phyloP scores from a whole-genome alignment of 306 rosid genomes.

The Quercus wislizeni region DNA sequence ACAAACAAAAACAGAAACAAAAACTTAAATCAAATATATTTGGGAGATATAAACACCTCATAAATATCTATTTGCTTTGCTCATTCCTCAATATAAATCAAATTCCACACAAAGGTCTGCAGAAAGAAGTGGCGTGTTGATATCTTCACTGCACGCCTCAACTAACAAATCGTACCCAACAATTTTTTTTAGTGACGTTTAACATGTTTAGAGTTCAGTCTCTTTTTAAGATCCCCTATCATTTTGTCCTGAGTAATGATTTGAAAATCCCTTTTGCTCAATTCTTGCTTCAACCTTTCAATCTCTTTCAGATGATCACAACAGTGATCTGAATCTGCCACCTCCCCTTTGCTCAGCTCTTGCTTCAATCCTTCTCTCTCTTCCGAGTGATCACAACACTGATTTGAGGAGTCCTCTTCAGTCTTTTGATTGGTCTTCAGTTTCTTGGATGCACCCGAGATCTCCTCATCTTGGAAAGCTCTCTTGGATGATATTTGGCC shows the following conservation, averaged over 20 bases:
- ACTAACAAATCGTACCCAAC: not conserved
- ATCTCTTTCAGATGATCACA: constrained; percentile 23
- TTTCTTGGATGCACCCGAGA: constrained; percentile 29
- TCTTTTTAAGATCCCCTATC: constrained; percentile 4
- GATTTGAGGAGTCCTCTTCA: constrained; percentile 10
- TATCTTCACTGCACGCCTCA: not conserved
- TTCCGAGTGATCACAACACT: constrained; percentile 23
- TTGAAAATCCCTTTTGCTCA: constrained; percentile 34
- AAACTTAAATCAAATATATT: no score
- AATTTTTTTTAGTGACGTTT: not conserved
- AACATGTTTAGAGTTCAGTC: not conserved
- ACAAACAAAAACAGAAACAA: not conserved
- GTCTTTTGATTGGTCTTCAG: constrained; percentile 22
- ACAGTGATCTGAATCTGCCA: not conserved
- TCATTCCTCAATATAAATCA: not conserved
- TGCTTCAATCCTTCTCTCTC: constrained; percentile 28
- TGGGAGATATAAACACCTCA: not conserved
- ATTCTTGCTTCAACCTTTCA: constrained; percentile 34
- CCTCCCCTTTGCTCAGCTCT: constrained; percentile 19
- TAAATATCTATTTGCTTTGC: not conserved
- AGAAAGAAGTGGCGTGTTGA: not conserved
- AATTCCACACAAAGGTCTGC: not conserved
- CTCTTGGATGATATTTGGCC: constrained; percentile 29
- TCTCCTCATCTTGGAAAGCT: constrained; percentile 30
- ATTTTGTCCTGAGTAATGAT: constrained; percentile 18